Evolutionary conservation across 345 rosid genomes (phyloP), one percentile per base, ranked within the genome.

Genomic region (Hypericum perforatum): DNA sequence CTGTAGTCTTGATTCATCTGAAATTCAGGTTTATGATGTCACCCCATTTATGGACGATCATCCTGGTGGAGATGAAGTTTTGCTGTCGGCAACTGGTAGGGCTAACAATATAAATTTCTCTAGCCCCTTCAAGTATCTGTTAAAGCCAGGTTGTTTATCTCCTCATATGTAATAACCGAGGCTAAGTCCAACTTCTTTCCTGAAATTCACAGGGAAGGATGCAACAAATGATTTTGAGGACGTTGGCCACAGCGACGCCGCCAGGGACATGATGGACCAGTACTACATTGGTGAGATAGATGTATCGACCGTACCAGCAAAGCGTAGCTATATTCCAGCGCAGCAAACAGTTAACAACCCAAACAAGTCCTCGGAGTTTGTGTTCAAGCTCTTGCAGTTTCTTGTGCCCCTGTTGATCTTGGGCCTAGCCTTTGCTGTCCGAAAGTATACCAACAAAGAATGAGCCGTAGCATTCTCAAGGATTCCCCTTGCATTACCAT

Each of bases 41-140:
- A 85, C 97, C 29, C 66, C 91, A 2, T 92, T 92, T 74, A 83
- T 92, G 98, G 96, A 92, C 41, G 98, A 88, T 77, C 98, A 92
- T 67, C 98, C 98, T 6, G 98, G 98, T 61, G 98, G 98, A 6
- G 97, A 85, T 64, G 98, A 92, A 63, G 97, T 88, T 45, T 71
- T 92, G 76, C 64, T 92, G 63, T 83, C 98, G 3, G 78, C 94
- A 50, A 92, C 96, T n/a, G 86, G 98, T 88, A 63, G 9, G 54
- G 46, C 43, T 0, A 29, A 7, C 50, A 11, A 47, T 38, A 9
- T 8, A 29, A 44, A 15, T 9, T 29, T 22, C 32, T 22, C 32
- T 22, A 22, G 32, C 32, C 32, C 32, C n/a, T n/a, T 22, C 32
- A 22, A 22, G 32, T 22, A 22, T 22, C 32, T 22, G 32, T 22